Conservation (phyloP, 495 filamentous ascomycete genomes). For the Hyaloscypha variabilis region DNA sequence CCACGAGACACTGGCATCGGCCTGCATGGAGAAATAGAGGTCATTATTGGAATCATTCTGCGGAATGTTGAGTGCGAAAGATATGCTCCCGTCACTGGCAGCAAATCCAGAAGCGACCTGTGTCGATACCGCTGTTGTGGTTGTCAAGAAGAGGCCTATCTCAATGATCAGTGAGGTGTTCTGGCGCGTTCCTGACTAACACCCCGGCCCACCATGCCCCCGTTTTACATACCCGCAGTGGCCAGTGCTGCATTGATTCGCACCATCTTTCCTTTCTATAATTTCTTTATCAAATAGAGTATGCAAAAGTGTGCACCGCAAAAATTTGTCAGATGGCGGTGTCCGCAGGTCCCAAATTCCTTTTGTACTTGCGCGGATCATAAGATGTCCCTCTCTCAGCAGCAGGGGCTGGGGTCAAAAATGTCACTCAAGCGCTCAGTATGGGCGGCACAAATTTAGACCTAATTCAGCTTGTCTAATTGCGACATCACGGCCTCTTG, state of each 20-base stretch:
- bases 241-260: constrained; percentile 17
- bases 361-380: neutral
- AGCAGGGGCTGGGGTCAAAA: too few relatives aligned
- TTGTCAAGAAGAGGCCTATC: constrained; percentile 18
- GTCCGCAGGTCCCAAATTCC: neutral
- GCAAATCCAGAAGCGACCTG: constrained; percentile 21
- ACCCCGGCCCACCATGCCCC: neutral
- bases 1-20: constrained; percentile 24
- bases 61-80: constrained; percentile 31
- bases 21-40: constrained; percentile 27
- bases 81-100: constrained; percentile 24
- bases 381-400: neutral
- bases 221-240: constrained; percentile 12
- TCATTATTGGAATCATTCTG: constrained; percentile 24
- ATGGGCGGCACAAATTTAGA: too few relatives aligned
- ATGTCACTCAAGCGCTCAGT: too few relatives aligned
- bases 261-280: constrained; percentile 9
- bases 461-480: too few relatives aligned
- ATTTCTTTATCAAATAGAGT: neutral
- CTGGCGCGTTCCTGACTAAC: constrained; percentile 9
- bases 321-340: neutral
- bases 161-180: neutral
- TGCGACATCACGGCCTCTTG: too few relatives aligned
- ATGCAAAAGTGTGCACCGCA: neutral
- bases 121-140: constrained; percentile 9